A percentile compares a stretch with the other conserved stretches of the same genome.
Conservation (phyloP, 768 basidiomycete genomes). For the Agrocybe praecox region DNA sequence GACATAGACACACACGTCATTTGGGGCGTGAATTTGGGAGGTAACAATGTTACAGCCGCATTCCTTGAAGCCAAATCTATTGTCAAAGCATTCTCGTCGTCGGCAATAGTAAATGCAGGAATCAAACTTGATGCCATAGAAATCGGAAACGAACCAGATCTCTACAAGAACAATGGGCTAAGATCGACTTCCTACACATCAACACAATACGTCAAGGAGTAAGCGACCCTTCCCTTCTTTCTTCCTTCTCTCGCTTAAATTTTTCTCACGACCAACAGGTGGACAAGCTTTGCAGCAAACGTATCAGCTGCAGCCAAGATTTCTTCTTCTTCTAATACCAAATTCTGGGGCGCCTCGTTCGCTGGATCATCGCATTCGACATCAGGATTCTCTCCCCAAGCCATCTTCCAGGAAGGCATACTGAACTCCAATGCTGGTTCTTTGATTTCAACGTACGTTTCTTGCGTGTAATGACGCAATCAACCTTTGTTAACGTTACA, state of each 20-base stretch:
- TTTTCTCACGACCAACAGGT: slow-evolving; percentile 28
- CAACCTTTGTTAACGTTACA: background rate
- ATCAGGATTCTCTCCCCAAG: slow-evolving; percentile 61
- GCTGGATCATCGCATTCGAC: slow-evolving; percentile 48
- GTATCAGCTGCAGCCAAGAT: slow-evolving; percentile 44
- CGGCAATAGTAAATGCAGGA: slow-evolving; percentile 36
- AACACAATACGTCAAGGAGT: slow-evolving; percentile 52
- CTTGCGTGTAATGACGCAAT: background rate
- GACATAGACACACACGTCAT: slow-evolving; percentile 57
- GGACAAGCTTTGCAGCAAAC: slow-evolving; percentile 53
- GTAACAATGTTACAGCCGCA: slow-evolving; percentile 49
- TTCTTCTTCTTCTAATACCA: slow-evolving; percentile 36
- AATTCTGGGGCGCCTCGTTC: slow-evolving; percentile 53
- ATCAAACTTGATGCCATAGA: slow-evolving; percentile 60
- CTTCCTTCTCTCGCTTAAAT: background rate
- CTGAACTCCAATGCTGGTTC: slow-evolving; percentile 48
- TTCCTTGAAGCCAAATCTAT: slow-evolving; percentile 52
- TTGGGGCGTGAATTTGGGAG: slow-evolving; percentile 71
- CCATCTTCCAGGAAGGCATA: slow-evolving; percentile 54
- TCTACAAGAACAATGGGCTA: slow-evolving; percentile 49
- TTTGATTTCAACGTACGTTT: slow-evolving; percentile 53
- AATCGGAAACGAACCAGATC: slow-evolving; percentile 64
- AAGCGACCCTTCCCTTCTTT: slow-evolving; percentile 22
- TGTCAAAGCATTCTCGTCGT: slow-evolving; percentile 46
- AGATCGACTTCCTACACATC: slow-evolving; percentile 37